Evolutionary conservation across 225 moss, liverwort and hornwort genomes (phyloP).

Genomic region (Pleurozium schreberi): DNA sequence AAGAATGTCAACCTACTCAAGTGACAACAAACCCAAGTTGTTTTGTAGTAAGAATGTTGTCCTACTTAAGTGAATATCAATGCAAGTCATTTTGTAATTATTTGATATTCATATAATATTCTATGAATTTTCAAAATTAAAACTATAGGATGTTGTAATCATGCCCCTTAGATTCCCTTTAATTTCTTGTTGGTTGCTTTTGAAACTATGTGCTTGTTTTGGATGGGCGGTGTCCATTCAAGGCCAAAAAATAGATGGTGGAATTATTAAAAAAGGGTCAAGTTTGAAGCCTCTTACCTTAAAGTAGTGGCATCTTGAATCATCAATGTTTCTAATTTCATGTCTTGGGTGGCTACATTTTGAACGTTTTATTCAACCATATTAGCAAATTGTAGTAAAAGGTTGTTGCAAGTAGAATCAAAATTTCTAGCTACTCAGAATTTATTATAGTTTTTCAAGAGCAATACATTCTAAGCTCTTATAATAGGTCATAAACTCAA

Average conservation of each 20-base stretch:
- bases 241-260: not conserved
- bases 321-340: not conserved
- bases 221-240: not conserved
- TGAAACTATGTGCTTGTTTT: not conserved
- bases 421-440: not conserved
- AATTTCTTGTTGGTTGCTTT: not conserved
- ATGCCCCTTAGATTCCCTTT: rapidly evolving
- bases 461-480: rapidly evolving
- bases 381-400: not conserved
- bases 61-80: not conserved
- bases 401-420: not conserved
- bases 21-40: not conserved
- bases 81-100: rapidly evolving
- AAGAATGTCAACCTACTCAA: not conserved
- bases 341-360: not conserved
- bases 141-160: not conserved
- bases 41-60: not conserved
- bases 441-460: not conserved
- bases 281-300: not conserved
- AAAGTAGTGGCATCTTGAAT: not conserved
- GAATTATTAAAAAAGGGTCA: not conserved
- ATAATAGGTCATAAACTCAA: not conserved
- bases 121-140: not conserved
- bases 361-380: not conserved
- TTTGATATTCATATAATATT: not conserved